Percentiles rank a stretch among this genome's conserved stretches.
Conservation (phyloP, 352 stramenopile species). For the Phytophthora vignae region DNA sequence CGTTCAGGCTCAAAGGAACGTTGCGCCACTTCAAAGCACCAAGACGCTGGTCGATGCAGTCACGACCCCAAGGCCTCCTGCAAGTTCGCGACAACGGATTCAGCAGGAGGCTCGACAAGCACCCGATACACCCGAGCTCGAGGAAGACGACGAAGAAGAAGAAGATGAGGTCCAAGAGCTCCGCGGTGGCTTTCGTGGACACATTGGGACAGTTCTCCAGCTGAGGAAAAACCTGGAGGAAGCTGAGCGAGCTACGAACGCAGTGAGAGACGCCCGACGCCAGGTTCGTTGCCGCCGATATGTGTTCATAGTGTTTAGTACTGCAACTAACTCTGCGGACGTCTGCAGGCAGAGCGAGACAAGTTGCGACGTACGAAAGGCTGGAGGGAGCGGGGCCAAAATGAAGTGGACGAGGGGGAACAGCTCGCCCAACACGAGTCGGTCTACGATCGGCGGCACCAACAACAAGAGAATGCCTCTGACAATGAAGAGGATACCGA, state of each 20-base stretch:
- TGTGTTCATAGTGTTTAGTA: not conserved
- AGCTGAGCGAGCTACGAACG: conserved; percentile 48
- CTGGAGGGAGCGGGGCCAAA: conserved; percentile 17
- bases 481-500: conserved; percentile 31
- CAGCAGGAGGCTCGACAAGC: conserved; percentile 23
- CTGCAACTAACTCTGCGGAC: not conserved
- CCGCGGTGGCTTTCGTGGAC: conserved; percentile 18
- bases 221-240: conserved; percentile 54
- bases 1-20: conserved; percentile 45
- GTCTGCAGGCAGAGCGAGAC: conserved; percentile 33
- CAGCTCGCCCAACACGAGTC: conserved; percentile 4
- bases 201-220: conserved; percentile 44
- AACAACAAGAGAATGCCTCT: conserved; percentile 4
- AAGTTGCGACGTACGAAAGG: conserved; percentile 21
- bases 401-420: conserved; percentile 21
- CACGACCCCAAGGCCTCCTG: conserved; percentile 13
- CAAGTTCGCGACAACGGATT: conserved; percentile 23
- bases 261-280: conserved; percentile 40
- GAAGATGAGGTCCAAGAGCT: conserved; percentile 27
- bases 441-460: not conserved
- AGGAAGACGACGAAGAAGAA: conserved; percentile 26
- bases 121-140: conserved; percentile 17
- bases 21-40: not conserved
- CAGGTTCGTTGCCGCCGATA: conserved; percentile 33
- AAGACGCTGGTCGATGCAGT: conserved; percentile 6